phyloP scores from a whole-genome alignment of 2,329 filamentous ascomycete genomes.

The Aspergillus vadensis region DNA sequence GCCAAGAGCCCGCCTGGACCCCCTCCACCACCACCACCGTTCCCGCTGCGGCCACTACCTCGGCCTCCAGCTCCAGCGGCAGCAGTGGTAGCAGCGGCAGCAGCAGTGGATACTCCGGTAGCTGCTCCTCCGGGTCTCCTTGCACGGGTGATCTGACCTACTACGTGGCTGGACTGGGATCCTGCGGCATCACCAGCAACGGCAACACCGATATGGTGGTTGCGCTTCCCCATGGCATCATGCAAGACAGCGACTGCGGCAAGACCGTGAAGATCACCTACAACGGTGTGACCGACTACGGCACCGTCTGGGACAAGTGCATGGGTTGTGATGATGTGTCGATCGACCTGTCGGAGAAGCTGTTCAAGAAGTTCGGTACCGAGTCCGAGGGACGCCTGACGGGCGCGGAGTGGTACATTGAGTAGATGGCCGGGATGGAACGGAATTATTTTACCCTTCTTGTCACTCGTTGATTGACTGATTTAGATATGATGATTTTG shows the following conservation, averaged over 20 bases:
- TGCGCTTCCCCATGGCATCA: slow-evolving; percentile 66
- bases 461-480: slow-evolving; percentile 11
- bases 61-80: neutral
- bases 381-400: slow-evolving; percentile 43
- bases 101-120: slow-evolving; percentile 25
- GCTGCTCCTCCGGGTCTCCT: slow-evolving; percentile 29
- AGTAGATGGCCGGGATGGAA: slow-evolving; percentile 26
- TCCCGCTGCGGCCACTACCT: slow-evolving; percentile 1
- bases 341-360: slow-evolving; percentile 63
- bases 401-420: slow-evolving; percentile 46
- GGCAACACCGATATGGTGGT: slow-evolving; percentile 64
- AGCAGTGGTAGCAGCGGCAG: slow-evolving; percentile 18
- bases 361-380: slow-evolving; percentile 55
- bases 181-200: slow-evolving; percentile 65
- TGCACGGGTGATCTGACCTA: slow-evolving; percentile 70
- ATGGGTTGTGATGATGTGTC: slow-evolving; percentile 60
- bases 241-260: slow-evolving; percentile 72
- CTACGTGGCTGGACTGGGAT: slow-evolving; percentile 66
- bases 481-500: slow-evolving; percentile 6
- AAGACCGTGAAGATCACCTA: slow-evolving; percentile 65
- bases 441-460: slow-evolving; percentile 4
- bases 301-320: slow-evolving; percentile 73
- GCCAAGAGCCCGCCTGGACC: slow-evolving; percentile 4
- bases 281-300: slow-evolving; percentile 61
- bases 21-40: slow-evolving; percentile 6